phyloP scores from a whole-genome alignment of 1,284 basidiomycete genomes.

The Sporisorium reilianum region DNA sequence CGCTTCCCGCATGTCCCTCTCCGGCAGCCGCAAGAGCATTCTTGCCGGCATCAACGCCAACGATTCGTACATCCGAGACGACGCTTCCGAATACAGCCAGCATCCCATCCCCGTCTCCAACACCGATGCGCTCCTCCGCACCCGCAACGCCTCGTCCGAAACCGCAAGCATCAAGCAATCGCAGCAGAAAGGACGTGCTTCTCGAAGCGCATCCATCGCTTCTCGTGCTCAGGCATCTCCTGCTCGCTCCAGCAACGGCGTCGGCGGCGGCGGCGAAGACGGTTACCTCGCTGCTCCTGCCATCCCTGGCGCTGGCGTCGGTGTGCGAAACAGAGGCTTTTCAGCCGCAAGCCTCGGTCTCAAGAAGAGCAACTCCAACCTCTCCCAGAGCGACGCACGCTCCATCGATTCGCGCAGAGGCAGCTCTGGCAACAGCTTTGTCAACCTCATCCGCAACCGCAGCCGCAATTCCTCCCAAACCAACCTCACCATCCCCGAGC shows the following conservation, averaged over 20 bases:
- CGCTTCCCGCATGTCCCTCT: constrained; percentile 18
- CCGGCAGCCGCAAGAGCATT: constrained; percentile 43
- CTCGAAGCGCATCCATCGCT: constrained; percentile 28
- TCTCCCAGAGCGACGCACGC: constrained; percentile 45
- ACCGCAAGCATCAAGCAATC: constrained; percentile 16
- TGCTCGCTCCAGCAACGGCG: constrained; percentile 6
- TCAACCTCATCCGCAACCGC: constrained; percentile 41
- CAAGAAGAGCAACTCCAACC: constrained; percentile 50
- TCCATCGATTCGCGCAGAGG: constrained; percentile 48
- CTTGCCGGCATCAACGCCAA: constrained; percentile 41
- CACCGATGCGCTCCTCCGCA: constrained; percentile 48
- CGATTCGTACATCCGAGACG: constrained; percentile 9
- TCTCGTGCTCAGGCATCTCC: constrained; percentile 19
- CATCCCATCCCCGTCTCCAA: constrained; percentile 45
- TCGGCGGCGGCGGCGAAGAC: constrained; percentile 5
- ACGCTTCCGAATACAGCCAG: constrained; percentile 17
- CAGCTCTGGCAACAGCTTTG: constrained; percentile 36
- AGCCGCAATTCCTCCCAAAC: constrained; percentile 43
- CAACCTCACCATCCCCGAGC: constrained; percentile 35
- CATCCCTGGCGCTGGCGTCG: constrained; percentile 7
- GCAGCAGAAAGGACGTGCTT: constrained; percentile 18
- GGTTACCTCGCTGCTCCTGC: constrained; percentile 27
- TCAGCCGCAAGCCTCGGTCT: constrained; percentile 33
- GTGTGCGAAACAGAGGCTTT: constrained; percentile 13
- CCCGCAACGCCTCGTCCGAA: constrained; percentile 14